Base-by-base conservation (phyloP, 1,139 yeast species). In the Kurtzmaniella natalensis region DNA sequence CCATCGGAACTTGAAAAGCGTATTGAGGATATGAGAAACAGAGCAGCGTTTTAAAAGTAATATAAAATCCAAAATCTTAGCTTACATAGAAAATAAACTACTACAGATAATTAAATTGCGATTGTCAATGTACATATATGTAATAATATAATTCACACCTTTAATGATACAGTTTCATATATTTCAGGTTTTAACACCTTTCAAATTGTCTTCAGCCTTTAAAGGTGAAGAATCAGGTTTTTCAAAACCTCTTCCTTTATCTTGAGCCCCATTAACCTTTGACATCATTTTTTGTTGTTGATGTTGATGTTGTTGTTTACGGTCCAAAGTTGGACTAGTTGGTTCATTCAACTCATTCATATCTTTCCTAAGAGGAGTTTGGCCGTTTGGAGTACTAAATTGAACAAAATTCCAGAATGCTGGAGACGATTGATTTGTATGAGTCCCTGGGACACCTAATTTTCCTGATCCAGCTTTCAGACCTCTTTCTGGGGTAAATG, bases 401-500 rank as follows among this genome's bases (percentile, higher is more conserved):
- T 81, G 89, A 27, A 82, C 82, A 55, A 81, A 76, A 50, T 80
- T 82, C 88, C 89, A 81, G 39, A 81, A 72, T 9, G 89, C 87
- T 2, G 92, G 88, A 1, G 86, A 78, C 14, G 75, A 68, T 47
- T 72, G 79, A 44, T 64, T 63, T 19, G 64, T 53, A 36, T 51
- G 27, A 41, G 32, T 40, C 1, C 56, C 59, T 7, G 58, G 51
- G 18, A 47, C 39, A 17, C 47, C 46, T 14, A 37, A 31, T 29
- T 13, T 43, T 36, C 28, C 46, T 46, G 39, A 48, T 38, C 48
- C 55, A 28, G 57, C 57, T 31, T 69, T 65, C 18, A 76, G 68
- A 1, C 92, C 92, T 32, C 94, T 60, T 46, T 83, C 94, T 1
- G 94, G 94, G 0, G 94, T 84, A 47, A 81, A 83, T 1, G 94